Conservation (phyloP, 345 rosid genomes). For the Citrus mangshanensis region DNA sequence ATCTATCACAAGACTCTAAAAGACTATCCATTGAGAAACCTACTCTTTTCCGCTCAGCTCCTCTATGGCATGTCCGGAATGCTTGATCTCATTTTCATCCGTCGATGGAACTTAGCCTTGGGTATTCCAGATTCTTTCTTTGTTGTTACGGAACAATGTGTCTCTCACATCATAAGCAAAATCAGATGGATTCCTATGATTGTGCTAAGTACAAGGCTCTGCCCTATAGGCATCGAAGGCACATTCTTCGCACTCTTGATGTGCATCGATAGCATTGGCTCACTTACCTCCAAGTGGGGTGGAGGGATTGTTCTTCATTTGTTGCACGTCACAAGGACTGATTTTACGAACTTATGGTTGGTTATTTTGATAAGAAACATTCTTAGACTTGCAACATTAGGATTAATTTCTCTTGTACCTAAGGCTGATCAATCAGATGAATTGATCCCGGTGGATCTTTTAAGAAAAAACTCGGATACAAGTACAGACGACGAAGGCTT, state of each 20-base stretch:
- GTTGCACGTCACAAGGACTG: constrained; percentile 59
- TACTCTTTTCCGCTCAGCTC: constrained; percentile 60
- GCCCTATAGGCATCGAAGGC: constrained; percentile 81
- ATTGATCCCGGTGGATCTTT: constrained; percentile 36
- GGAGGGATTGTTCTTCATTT: constrained; percentile 65
- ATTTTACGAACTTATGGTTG: constrained; percentile 63
- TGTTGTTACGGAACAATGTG: constrained; percentile 60
- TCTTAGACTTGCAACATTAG: constrained; percentile 52
- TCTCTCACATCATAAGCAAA: constrained; percentile 49
- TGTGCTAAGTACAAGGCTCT: constrained; percentile 67
- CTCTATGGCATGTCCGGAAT: constrained; percentile 60
- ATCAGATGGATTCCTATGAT: constrained; percentile 84
- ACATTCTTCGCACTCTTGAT: constrained; percentile 72
- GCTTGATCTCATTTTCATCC: constrained; percentile 69
- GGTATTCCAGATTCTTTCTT: constrained; percentile 75
- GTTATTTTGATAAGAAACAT: constrained; percentile 55
- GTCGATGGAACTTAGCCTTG: constrained; percentile 56
- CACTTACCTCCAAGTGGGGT: constrained; percentile 59
- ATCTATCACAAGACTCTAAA: constrained; percentile 74
- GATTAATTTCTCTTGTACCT: constrained; percentile 66
- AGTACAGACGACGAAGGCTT: constrained; percentile 26
- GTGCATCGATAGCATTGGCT: constrained; percentile 75
- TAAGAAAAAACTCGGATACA: constrained; percentile 10
- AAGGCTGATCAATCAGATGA: constrained; percentile 46
- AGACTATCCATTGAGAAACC: constrained; percentile 52